These are phyloP conservation scores for Lactarius vividus DNA, from an alignment of 768 basidiomycete species.

Conservation along the genomic window DNA sequence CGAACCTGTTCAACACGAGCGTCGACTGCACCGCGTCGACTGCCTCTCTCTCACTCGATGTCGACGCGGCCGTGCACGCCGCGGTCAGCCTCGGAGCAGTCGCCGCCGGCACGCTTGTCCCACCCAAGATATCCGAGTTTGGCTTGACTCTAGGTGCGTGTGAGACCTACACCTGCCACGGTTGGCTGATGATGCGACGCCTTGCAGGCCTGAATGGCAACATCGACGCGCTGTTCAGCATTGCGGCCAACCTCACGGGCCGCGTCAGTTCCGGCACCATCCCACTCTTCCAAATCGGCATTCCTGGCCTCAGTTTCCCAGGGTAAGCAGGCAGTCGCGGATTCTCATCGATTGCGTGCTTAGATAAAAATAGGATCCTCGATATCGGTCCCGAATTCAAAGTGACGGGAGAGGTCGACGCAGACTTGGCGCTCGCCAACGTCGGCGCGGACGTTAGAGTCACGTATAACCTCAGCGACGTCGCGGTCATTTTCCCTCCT, in stretches of 20 bases:
- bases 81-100: slow-evolving; percentile 7
- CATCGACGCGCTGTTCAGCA: background rate
- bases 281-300: slow-evolving; percentile 34
- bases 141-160: slow-evolving; percentile 14
- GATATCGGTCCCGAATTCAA: slow-evolving; percentile 48
- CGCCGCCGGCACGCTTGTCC: slow-evolving; percentile 16
- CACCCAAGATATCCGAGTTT: slow-evolving; percentile 9
- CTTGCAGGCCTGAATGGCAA: background rate
- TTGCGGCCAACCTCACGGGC: background rate
- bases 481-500: slow-evolving; percentile 46
- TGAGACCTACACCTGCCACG: background rate
- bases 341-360: too few relatives aligned
- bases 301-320: slow-evolving; percentile 41
- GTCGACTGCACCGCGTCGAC: background rate
- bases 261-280: background rate
- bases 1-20: slow-evolving; percentile 3
- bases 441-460: slow-evolving; percentile 44
- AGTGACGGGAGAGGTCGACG: slow-evolving; percentile 37
- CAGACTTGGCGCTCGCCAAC: slow-evolving; percentile 35
- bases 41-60: slow-evolving; percentile 10
- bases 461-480: slow-evolving; percentile 43
- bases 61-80: background rate
- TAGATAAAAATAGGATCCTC: slow-evolving; percentile 37
- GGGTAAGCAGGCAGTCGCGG: slow-evolving; percentile 8
- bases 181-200: background rate